Base-by-base conservation (phyloP, 2,329 filamentous ascomycete genomes). In the Apiospora marii region DNA sequence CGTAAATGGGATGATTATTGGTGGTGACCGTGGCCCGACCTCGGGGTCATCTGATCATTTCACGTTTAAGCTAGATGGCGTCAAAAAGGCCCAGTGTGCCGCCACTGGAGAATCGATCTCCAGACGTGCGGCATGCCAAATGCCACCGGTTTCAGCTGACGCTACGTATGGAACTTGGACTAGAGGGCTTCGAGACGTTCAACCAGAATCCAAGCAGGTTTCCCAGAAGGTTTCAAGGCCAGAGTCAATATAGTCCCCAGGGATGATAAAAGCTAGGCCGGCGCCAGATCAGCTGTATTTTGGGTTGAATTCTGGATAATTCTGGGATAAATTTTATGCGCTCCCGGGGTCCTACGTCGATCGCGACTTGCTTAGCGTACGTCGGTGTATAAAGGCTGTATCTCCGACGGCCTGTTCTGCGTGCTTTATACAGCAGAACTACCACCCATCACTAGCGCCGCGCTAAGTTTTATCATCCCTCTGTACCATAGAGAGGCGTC, bases 111-210 rank as follows among this genome's bases (percentile, higher is more conserved):
- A 64, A 64, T 41, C n/a, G 58, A 41, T 22, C 30, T 27, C 58
- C 19, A 64, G 58, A 34, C 34, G 58, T 37, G 58, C 37, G 37
- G 37, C 37, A 41, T 41, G 37, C 58, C 58, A n/a, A 8, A 41
- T 41, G 37, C 58, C 58, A n/a, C 58, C 58, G 58, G 58, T 64
- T 64, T 64, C 58, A 64, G 58, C 58, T 64, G 34, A 64, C 58
- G 58, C 30, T 19, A 61, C 53, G 53, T 8, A 37, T 61, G 30
- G 53, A 61, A 64, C 34, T 24, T 37, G 58, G 22, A 10, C 58
- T 41, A 41, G 58, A 64, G 19, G 19, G 34, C 58, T 64, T 41
- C 58, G 58, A 64, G 58, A 64, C 58, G 30, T 64, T 64, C 34
- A 41, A 14, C 34, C 10, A 22, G 30, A 64, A 41, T 64, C 22